Conservation (phyloP, 2,329 filamentous ascomycete genomes). For the Alternaria atra region DNA sequence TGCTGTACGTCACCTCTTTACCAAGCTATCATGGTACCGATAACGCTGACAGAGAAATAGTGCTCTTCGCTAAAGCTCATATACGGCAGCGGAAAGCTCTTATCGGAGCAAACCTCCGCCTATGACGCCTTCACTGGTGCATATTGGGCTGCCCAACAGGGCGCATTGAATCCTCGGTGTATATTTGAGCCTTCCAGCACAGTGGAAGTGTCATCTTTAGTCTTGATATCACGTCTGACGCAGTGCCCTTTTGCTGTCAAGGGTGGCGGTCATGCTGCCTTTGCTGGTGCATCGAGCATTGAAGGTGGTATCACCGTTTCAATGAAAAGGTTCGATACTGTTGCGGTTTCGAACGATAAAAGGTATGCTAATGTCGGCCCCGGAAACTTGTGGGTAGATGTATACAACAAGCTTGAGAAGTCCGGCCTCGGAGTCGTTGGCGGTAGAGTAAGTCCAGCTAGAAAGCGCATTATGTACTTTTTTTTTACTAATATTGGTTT, state of each 20-base stretch:
- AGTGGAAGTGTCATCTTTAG: constrained; percentile 29
- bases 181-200: constrained; percentile 36
- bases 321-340: constrained; percentile 44
- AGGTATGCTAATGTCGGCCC: constrained; percentile 40
- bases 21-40: not conserved
- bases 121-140: constrained; percentile 33
- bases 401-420: constrained; percentile 41
- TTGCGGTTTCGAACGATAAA: constrained; percentile 35
- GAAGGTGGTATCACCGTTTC: constrained; percentile 56
- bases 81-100: constrained; percentile 30
- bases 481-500: not conserved
- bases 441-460: constrained; percentile 40
- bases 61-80: constrained; percentile 35
- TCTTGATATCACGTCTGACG: constrained; percentile 33
- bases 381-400: constrained; percentile 47
- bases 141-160: constrained; percentile 44
- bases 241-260: constrained; percentile 55
- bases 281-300: constrained; percentile 54
- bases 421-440: constrained; percentile 42
- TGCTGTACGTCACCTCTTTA: constrained; percentile 27
- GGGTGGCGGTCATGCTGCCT: constrained; percentile 55
- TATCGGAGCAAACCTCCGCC: constrained; percentile 18
- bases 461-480: constrained; percentile 13
- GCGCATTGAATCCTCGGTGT: constrained; percentile 32
- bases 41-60: constrained; percentile 21